Conservation (phyloP, 1,284 basidiomycete species). For the Rhodotorula mucilaginosa region DNA sequence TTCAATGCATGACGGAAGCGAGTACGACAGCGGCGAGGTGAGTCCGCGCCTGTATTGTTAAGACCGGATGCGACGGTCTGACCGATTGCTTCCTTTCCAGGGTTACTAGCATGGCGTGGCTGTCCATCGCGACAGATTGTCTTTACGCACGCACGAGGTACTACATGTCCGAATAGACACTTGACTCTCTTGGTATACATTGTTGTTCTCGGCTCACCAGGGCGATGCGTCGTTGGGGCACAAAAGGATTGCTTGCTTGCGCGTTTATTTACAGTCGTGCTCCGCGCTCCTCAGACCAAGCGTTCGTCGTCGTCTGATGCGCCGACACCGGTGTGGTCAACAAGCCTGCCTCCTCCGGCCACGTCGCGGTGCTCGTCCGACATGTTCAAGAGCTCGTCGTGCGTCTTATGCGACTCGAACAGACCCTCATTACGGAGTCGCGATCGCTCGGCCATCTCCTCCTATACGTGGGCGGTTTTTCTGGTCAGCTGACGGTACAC, state of each 20-base stretch:
- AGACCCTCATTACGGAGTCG: conserved; percentile 25
- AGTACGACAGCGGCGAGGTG: conserved; percentile 32
- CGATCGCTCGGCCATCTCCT: conserved; percentile 33
- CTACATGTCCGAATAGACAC: too few species aligned
- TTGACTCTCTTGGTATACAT: too few species aligned
- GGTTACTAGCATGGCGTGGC: background rate
- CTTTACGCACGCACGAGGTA: too few species aligned
- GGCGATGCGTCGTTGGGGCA: background rate
- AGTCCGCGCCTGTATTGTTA: too few species aligned
- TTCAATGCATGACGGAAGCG: conserved; percentile 23
- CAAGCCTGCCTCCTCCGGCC: background rate
- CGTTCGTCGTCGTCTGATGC: background rate
- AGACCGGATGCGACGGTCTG: too few species aligned
- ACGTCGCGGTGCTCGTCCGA: conserved; percentile 20
- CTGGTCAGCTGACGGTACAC: background rate
- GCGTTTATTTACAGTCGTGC: background rate
- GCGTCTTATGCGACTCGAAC: conserved; percentile 31
- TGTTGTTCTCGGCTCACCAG: background rate
- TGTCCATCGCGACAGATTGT: too few species aligned
- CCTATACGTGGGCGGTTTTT: conserved; percentile 5
- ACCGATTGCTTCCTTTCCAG: background rate
- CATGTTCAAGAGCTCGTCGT: conserved; percentile 23
- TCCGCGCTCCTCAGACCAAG: background rate
- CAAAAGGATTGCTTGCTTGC: too few species aligned
- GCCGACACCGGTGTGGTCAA: background rate